Base-by-base conservation (phyloP, 2,329 filamentous ascomycete genomes). In the Podosphaera xanthii region DNA sequence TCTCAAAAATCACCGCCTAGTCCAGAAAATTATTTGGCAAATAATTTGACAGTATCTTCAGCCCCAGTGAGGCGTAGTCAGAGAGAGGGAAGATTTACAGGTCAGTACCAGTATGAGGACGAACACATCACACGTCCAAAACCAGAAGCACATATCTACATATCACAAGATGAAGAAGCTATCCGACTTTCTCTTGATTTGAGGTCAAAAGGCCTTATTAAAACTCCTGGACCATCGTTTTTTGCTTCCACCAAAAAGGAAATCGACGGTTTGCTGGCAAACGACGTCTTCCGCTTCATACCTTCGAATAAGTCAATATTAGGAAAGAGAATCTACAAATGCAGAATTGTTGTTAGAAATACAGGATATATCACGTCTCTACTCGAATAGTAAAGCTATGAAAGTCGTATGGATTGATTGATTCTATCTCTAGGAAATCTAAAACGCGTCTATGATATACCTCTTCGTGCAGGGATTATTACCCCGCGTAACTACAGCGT, bases 341-440 rank as follows among this genome's bases (percentile, higher is more conserved):
- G 52, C 22, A 54, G 52, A 54, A 44, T 44, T 52, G 48, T 52
- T 52, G 48, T 52, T n/a, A n/a, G n/a, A n/a, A n/a, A n/a, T n/a
- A n/a, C n/a, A n/a, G n/a, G n/a, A n/a, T n/a, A n/a, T n/a, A n/a
- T n/a, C n/a, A n/a, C n/a, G n/a, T n/a, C n/a, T n/a, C n/a, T n/a
- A n/a, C n/a, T n/a, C n/a, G n/a, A n/a, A n/a, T n/a, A n/a, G n/a
- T n/a, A n/a, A n/a, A n/a, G n/a, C n/a, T n/a, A n/a, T n/a, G n/a
- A n/a, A n/a, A n/a, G n/a, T n/a, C n/a, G n/a, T n/a, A n/a, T n/a
- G n/a, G n/a, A n/a, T n/a, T n/a, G n/a, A n/a, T n/a, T n/a, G n/a
- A n/a, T n/a, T n/a, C n/a, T n/a, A n/a, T n/a, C n/a, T n/a, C n/a
- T n/a, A n/a, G n/a, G n/a, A n/a, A n/a, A n/a, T n/a, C n/a, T n/a